Evolutionary conservation across 139 green algal species (phyloP), one percentile per base, ranked within the genome.

Genomic region (Astrephomene gubernaculifera): DNA sequence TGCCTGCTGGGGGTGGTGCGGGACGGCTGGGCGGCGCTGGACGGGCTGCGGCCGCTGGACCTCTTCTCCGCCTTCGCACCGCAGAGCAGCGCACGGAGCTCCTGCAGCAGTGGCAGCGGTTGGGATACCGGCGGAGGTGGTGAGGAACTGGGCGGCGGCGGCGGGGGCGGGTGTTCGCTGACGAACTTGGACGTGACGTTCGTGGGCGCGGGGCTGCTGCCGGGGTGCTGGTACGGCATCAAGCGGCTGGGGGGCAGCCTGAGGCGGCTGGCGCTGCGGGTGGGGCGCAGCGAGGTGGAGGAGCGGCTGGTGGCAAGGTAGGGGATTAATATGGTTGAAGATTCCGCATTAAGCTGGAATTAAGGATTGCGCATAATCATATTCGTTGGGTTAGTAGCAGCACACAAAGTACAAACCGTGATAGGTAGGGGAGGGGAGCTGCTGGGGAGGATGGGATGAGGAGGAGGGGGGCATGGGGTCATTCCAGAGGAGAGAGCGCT

Each of bases 141-240:
- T 31, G 65, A n/a, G 3, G 35, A 29, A 36, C 12, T 19, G 12
- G 12, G 4, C 3, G 44, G 52, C 38, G 4, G 36, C 1, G 25
- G 39, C 35, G 73, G 2, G 65, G 35, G 65, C 12, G 35, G 35
- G 12, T 7, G 36, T 36, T 63, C 60, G 33, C 61, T 84, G 43
- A 84, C 63, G 43, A 24, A 74, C 38, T n/a, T 84, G 78, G 78
- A 84, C 31, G 43, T 84, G 43, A 67, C 31, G 6, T 84, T 84
- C 78, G 10, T 74, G 41, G 78, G 78, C 41, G 45, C 41, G 29
- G 78, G 78, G 41, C 78, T 84, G 78, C 78, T 84, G 43, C 78
- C 78, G 41, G 78, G 78, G 6, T 31, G 43, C 22, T 84, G 78
- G 78, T 14, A 41, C 38, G 78, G 78, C 43, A 61, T 84, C 60